Evolutionary conservation across 2,329 filamentous ascomycete species (phyloP), one percentile per base, ranked within the genome.

Genomic region (Apiospora malaysiana): DNA sequence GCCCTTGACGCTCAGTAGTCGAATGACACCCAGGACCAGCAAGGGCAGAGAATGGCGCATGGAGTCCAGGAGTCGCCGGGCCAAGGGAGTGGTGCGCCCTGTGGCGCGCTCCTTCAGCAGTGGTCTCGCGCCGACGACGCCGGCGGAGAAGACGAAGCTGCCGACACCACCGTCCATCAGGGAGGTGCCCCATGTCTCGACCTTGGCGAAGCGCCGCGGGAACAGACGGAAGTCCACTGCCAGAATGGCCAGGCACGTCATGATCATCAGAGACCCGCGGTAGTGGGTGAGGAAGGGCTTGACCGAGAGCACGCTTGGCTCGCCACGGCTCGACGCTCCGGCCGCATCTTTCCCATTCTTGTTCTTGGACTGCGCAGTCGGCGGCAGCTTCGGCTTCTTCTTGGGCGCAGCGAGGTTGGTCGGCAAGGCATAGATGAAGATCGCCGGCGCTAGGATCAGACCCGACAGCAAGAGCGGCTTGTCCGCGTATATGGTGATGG

Each of bases 111-210:
- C 90, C 79, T 93, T 94, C 66, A 98, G 84, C 16, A 94, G 86
- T 1, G 93, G 90, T 23, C 95, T 89, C 18, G 95, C 94, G 47
- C 93, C 94, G n/a, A 98, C 94, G 45, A 98, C 85, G 27, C 96
- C 96, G 21, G 93, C 93, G 2, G 94, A 94, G 82, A 97, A 99
- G 76, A 99, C 96, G 83, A 99, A 99, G 16, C 95, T 97, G 40
- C 96, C 96, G 66, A 99, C 96, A 67, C 96, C 96, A 77, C 98
- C 87, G 80, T 99, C 96, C 96, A 99, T 99, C 73, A 99, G 84
- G n/a, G 95, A 98, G 1, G 95, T 98, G 70, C 96, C 96, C 94
- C 96, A 99, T n/a, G 94, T 98, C 82, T 99, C 96, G 2, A 97
- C 96, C 84, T 99, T 99, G 71, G 94, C 96, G 80, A 98, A 98